Base-by-base conservation (phyloP, 768 basidiomycete genomes). In the Gymnopilus junonius region DNA sequence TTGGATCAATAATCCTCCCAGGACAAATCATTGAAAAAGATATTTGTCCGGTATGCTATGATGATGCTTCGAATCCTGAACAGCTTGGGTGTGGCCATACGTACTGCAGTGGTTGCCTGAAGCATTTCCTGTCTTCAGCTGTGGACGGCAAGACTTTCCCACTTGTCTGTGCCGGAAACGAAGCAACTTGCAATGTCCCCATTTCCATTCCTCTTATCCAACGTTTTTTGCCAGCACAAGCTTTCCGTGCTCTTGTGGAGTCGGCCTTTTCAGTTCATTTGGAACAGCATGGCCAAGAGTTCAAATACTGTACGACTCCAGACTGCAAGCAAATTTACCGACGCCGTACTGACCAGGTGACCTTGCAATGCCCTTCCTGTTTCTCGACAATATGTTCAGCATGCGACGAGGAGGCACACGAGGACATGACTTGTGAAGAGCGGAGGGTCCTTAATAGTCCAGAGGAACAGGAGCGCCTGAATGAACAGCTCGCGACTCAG, bases 271-370 rank as follows among this genome's bases (percentile, higher is more conserved):
- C 76, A 48, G 71, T 77, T 0, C 82, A 91, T 69, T 74, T 90
- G 42, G 84, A 86, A 42, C 71, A 81, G 34, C 84, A 85, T 54
- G 80, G 86, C 0, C 75, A 79, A 37, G 84, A 86, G 45, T 86
- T 86, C 70, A 82, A 83, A 58, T 87, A 87, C 64, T 93, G 92
- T 74, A 87, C 85, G 1, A 91, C 89, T 0, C 86, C 92, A 0
- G 90, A 91, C 69, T 93, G 91, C 70, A 79, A 76, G 5, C 87
- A 90, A 65, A 82, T 91, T 3, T 93, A 93, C 73, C 76, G 81
- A 51, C 70, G 70, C 46, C 71, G 73, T 29, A 58, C 65, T 10
- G 37, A 58, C 25, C 56, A 68, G 34, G 61, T 71, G 42, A 61
- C 71, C 46, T 68, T 84, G 66, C 76, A 82, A 57, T 87, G 86